phyloP scores from a whole-genome alignment of 495 filamentous ascomycete genomes.

The Aspergillus incahuasiensis region DNA sequence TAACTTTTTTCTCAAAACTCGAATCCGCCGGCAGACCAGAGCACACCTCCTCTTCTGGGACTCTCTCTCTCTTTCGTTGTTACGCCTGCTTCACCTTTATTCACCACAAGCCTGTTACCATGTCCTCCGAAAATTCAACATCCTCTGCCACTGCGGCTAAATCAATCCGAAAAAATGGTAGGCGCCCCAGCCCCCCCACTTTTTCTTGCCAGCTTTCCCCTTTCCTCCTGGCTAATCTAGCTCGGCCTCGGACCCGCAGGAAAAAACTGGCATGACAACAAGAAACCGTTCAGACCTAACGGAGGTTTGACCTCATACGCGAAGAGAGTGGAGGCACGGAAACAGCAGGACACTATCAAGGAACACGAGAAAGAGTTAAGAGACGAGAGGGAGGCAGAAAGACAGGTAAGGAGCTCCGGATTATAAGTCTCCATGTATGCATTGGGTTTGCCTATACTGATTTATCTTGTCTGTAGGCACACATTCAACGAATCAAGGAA shows the following conservation, averaged over 20 bases:
- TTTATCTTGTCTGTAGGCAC: constrained; percentile 45
- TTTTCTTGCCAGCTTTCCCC: constrained; percentile 10
- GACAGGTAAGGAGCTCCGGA: constrained; percentile 55
- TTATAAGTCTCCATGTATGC: neutral
- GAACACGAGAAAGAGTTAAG: constrained; percentile 92
- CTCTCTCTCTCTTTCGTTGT: neutral
- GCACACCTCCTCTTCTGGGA: neutral
- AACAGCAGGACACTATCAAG: constrained; percentile 67
- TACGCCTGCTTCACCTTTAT: neutral
- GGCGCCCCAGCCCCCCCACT: constrained; percentile 11
- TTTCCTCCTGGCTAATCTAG: constrained; percentile 17
- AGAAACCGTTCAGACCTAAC: constrained; percentile 81
- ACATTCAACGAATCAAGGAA: constrained; percentile 74
- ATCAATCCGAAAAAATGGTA: constrained; percentile 48
- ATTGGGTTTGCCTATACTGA: constrained; percentile 5
- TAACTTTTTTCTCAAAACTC: constrained; percentile 31
- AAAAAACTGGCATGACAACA: constrained; percentile 85
- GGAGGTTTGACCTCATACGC: constrained; percentile 72
- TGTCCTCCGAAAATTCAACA: constrained; percentile 23
- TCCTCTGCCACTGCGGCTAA: constrained; percentile 19
- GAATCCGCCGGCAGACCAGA: neutral
- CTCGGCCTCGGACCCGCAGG: constrained; percentile 48
- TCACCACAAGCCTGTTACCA: constrained; percentile 8
- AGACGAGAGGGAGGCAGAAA: constrained; percentile 84
- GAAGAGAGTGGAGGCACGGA: constrained; percentile 61